Base-by-base conservation (phyloP, 2,329 filamentous ascomycete species). In the Herpotrichia juniperi region DNA sequence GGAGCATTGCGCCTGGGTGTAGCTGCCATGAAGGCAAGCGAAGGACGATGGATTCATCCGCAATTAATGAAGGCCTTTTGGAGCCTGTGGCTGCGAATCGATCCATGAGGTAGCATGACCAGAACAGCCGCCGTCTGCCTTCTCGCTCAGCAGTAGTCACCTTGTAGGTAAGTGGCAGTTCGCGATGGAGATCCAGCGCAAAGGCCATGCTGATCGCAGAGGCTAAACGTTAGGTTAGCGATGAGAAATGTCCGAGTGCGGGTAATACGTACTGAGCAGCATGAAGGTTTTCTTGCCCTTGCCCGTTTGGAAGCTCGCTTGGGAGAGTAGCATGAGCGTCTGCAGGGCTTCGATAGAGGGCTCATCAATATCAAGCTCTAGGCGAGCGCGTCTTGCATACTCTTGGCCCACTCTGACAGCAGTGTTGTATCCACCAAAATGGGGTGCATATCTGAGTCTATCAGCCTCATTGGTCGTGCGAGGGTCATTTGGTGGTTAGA, bases 241-340 rank as follows among this genome's bases (percentile, higher is more conserved):
- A 47, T 43, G 37, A 39, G 16, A 53, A 44, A 47, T 43, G 32
- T 30, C 30, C 39, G 32, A 47, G 32, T 32, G 47, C 3, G n/a
- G 16, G 46, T 34, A 48, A 17, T 35, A 53, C 57, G 59, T 86
- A 90, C 90, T 85, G 62, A 96, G 80, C 32, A 92, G 80, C 91
- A 96, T 96, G 61, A 92, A 94, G 1, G 90, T 87, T 73, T 90
- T 94, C 74, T 90, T 93, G 14, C 91, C 90, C 64, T 88, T 87
- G 22, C 91, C 91, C 25, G 86, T 81, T 30, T 91, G 90, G 43
- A 87, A 91, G 63, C 87, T 93, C 2, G 90, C 87, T 66, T 88
- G 85, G 0, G 88, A 85, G 2, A 96, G 82, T 9, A 96, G 79
- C 40, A 96, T 76, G 14, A 93, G 78, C 2, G 90, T 83, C 69